Conservation (phyloP, 2,329 filamentous ascomycete genomes). For the Talaromyces islandicus region DNA sequence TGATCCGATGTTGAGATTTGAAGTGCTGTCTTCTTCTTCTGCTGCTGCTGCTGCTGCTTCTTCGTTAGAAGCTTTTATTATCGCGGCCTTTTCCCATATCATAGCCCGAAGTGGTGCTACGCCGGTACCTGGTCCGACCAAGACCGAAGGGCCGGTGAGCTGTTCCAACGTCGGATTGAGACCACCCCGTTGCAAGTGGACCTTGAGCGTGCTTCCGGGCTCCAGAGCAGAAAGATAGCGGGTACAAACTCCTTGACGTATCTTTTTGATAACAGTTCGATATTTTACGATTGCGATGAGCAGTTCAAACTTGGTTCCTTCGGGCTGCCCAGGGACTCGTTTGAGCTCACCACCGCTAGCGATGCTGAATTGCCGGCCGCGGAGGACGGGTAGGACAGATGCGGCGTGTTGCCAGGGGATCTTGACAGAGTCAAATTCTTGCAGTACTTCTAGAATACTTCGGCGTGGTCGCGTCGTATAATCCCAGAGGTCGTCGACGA, state of each 20-base stretch:
- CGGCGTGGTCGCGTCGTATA: constrained; percentile 87
- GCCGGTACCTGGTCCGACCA: constrained; percentile 80
- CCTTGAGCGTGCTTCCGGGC: constrained; percentile 51
- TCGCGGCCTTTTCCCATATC: constrained; percentile 62
- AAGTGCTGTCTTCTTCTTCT: constrained; percentile 21
- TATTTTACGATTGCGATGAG: constrained; percentile 88
- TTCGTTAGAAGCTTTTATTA: constrained; percentile 26
- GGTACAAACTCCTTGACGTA: constrained; percentile 83
- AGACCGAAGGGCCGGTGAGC: constrained; percentile 56
- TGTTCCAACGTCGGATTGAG: constrained; percentile 44
- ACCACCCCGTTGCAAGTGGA: constrained; percentile 53
- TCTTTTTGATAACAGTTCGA: constrained; percentile 75
- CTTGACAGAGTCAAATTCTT: constrained; percentile 80
- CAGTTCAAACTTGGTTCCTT: constrained; percentile 58
- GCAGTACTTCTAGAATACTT: constrained; percentile 84
- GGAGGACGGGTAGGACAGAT: constrained; percentile 70
- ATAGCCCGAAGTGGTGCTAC: constrained; percentile 78
- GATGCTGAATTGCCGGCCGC: constrained; percentile 91
- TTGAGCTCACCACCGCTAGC: constrained; percentile 61
- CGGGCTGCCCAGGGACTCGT: constrained; percentile 33
- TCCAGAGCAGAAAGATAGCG: constrained; percentile 68
- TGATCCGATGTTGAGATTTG: constrained; percentile 29
- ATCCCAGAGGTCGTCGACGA: constrained; percentile 88
- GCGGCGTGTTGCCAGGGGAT: constrained; percentile 70
- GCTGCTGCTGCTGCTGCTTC: constrained; percentile 19